phyloP scores from a whole-genome alignment of 2,329 filamentous ascomycete species.

The Alternaria sp. region DNA sequence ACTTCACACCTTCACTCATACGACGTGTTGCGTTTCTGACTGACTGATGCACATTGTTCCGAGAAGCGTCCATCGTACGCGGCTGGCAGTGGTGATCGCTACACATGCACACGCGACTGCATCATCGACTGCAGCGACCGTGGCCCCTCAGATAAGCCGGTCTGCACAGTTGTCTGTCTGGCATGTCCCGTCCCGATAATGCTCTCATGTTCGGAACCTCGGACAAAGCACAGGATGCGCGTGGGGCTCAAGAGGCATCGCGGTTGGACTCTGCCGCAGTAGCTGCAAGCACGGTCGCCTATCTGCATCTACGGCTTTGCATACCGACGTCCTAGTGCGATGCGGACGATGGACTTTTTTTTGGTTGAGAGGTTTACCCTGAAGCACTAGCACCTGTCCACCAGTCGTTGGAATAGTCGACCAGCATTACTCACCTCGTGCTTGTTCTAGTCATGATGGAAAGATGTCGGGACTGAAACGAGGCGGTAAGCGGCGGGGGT shows the following conservation, averaged over 20 bases:
- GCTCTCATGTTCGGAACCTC: conserved; percentile 9
- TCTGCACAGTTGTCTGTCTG: conserved; percentile 6
- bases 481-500: conserved; percentile 16
- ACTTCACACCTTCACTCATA: not conserved
- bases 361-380: conserved; percentile 13
- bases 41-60: conserved; percentile 8
- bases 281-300: conserved; percentile 13
- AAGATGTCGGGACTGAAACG: conserved; percentile 18
- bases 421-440: not conserved
- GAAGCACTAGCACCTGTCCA: conserved; percentile 4
- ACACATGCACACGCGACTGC: conserved; percentile 8
- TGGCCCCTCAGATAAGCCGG: conserved; percentile 13
- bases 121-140: conserved; percentile 1
- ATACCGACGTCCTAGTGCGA: conserved; percentile 11
- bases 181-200: conserved; percentile 7
- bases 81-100: conserved; percentile 5
- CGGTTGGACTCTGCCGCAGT: conserved; percentile 24
- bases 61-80: not conserved
- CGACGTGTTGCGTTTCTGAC: not conserved
- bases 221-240: conserved; percentile 21
- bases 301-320: conserved; percentile 13
- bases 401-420: not conserved
- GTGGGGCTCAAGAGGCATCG: conserved; percentile 24
- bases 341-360: conserved; percentile 5
- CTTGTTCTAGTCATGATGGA: not conserved